Base-by-base conservation (phyloP, 371 early-diverging fungal species). In the Rhizopus sp. region DNA sequence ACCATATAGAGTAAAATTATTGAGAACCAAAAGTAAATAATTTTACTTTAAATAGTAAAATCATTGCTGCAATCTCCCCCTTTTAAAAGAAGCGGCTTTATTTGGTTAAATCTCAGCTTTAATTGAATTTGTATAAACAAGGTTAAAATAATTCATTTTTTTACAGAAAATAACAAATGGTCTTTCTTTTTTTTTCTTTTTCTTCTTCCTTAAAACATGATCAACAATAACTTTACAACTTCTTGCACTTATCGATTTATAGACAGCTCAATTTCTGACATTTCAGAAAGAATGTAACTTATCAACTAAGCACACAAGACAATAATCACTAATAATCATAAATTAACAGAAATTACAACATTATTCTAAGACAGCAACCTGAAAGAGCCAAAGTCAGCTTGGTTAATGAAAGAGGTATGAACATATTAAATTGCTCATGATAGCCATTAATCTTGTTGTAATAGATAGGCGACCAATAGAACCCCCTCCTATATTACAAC, bases 401-500 rank as follows among this genome's bases (percentile, higher is more conserved):
- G 16, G 16, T 45, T 46, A 64, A 68, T 50, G 68, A 78, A 52
- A 70, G 70, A 66, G 77, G 77, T 76, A 73, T 50, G 45, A 50
- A 23, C 23, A 57, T n/a, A 13, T 37, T 46, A 46, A 32, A 16
- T 38, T 52, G 12, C 8, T 10, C 39, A 49, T 39, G 44, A 34
- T 32, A 33, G 7, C 7, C 7, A 54, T 16, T 54, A 16, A 41
- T 8, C 38, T 38, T 34, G 17, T 38, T 37, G 17, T 16, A 42
- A 45, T 32, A 69, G 74, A 77, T 37, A 68, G 72, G 55, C 63
- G 74, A 40, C 72, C 76, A 8, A 72, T 79, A 42, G 79, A 79
- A 51, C 79, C 79, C 30, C 74, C 79, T 58, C 76, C 76, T 8
- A 76, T 79, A 31, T 48, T 79, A 3, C 79, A 78, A 41, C 57